Base-by-base conservation (phyloP, 208 protist species). In the Tritrichomonas foetus region DNA sequence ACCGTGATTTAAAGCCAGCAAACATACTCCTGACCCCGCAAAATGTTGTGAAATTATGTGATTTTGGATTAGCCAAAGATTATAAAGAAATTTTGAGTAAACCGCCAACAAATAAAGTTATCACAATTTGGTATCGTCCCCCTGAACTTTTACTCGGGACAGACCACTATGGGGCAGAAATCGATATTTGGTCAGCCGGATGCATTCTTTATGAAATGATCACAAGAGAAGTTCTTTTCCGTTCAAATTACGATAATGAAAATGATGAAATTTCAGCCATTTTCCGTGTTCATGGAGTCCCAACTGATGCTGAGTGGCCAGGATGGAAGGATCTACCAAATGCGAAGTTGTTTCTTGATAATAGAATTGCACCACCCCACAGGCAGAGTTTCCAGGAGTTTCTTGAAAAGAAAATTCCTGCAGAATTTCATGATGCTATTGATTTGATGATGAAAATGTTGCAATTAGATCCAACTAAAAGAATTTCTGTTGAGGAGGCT, bases 191-290 rank as follows among this genome's bases (percentile, higher is more conserved):
- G 89, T 50, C 33, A 30, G 50, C 89, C 11, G 89, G 89, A 36
- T 74, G 53, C 33, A 74, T 93, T 20, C 33, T 93, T 22, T 66
- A 66, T 55, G 89, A 93, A 93, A 93, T 93, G 89, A 93, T 93
- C 13, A 89, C 78, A n/a, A 44, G 30, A n/a, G 47, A 89, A 89
- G 47, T 89, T 57, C 57, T 89, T 39, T 89, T 89, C 30, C 25
- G 78, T 39, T 89, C 78, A 57, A n/a, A 89, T 27, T 22, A 57
- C 0, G 78, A 89, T 57, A 25, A 49, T 47, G 78, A 89, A 89
- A 20, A 5, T 14, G 41, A 89, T 36, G 41, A 89, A 49, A 25
- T 89, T 22, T 13, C 44, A 39, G 78, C 78, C 9, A 89, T 89
- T 39, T 89, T 89, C 47, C 0, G 47, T n/a, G 47, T 89, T 20